These are phyloP conservation scores for Carex arenaria DNA, from an alignment of 202 grass and related monocot genomes.

Conservation along the genomic window DNA sequence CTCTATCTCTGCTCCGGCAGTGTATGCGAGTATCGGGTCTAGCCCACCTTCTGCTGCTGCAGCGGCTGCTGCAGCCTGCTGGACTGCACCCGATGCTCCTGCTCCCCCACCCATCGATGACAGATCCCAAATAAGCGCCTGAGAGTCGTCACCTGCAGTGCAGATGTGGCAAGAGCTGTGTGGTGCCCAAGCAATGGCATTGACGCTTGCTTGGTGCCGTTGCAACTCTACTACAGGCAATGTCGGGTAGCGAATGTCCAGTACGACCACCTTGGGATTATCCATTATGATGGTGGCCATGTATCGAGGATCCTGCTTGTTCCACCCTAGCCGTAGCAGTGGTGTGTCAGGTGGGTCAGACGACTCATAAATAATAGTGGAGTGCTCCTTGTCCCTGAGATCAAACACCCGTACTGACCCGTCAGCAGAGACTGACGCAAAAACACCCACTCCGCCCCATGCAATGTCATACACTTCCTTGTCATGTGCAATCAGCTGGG, in stretches of 20 bases:
- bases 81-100: conserved; percentile 11
- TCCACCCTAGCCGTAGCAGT: conserved; percentile 78
- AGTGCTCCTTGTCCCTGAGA: conserved; percentile 95
- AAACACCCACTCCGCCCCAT: conserved; percentile 84
- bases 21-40: conserved; percentile 87
- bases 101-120: conserved; percentile 64
- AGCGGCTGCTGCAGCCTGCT: conserved; percentile 2
- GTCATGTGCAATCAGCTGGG: conserved; percentile 93
- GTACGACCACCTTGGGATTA: conserved; percentile 77
- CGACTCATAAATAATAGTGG: conserved; percentile 94
- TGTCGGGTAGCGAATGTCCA: conserved; percentile 88
- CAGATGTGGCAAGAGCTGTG: conserved; percentile 95
- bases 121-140: conserved; percentile 93
- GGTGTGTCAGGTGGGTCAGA: conserved; percentile 38
- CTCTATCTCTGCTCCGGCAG: conserved; percentile 84
- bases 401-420: conserved; percentile 95
- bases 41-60: conserved; percentile 49
- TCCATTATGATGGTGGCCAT: conserved; percentile 99
- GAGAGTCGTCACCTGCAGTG: conserved; percentile 83
- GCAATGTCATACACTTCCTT: conserved; percentile 98
- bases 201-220: conserved; percentile 75
- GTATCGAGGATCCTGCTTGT: conserved; percentile 97
- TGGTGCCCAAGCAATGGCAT: conserved; percentile 84
- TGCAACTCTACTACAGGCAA: conserved; percentile 88
- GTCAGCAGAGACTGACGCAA: conserved; percentile 85